Evolutionary conservation across 176 grass and related monocot species (phyloP).

Genomic region (Hordeum vulgare): MorexV3_pseudomolecules_assembly NC_058519.1:590054677-590055176

Average conservation of each 20-base stretch:
- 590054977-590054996: background rate
- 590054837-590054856: background rate
- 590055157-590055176: too few species aligned
- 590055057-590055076: too few species aligned
- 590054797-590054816: background rate
- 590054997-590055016: too few species aligned
- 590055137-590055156: too few species aligned
- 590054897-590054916: background rate
- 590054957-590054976: background rate
- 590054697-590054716: background rate
- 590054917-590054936: background rate
- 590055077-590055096: too few species aligned
- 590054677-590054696: background rate
- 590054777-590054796: background rate
- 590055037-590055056: too few species aligned
- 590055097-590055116: too few species aligned
- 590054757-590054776: background rate
- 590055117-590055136: too few species aligned
- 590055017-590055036: too few species aligned
- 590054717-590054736: conserved; percentile 5
- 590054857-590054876: background rate
- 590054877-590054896: background rate
- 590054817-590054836: background rate
- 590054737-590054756: background rate
- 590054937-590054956: conserved; percentile 3